Percentiles rank a stretch among this genome's conserved stretches.
phyloP scores from a whole-genome alignment of 768 basidiomycete genomes.

The Mycena filopes region DNA sequence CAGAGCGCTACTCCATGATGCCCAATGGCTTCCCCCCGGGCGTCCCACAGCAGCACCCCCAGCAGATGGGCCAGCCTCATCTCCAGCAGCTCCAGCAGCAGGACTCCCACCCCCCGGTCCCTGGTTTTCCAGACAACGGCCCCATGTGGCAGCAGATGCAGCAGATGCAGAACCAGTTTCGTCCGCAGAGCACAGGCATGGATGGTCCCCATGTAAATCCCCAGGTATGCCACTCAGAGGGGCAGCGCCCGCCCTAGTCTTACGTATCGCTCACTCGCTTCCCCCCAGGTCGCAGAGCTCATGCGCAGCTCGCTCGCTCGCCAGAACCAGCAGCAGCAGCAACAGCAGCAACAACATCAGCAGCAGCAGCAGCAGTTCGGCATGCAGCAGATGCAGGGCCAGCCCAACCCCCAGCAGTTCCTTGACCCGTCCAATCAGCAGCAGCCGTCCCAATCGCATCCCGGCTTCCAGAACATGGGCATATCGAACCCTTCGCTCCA shows the following conservation, averaged over 20 bases:
- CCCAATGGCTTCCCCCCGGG: constrained; percentile 57
- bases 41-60: constrained; percentile 55
- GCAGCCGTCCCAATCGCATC: constrained; percentile 50
- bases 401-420: constrained; percentile 46
- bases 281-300: constrained; percentile 57
- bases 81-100: constrained; percentile 58
- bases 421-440: constrained; percentile 48
- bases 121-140: constrained; percentile 60
- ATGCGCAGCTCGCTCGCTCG: constrained; percentile 55
- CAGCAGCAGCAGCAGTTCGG: constrained; percentile 58
- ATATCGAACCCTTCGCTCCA: constrained; percentile 45
- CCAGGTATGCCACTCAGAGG: constrained; percentile 59
- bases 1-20: constrained; percentile 73
- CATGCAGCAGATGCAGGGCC: constrained; percentile 50
- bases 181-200: constrained; percentile 55
- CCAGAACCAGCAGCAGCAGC: constrained; percentile 27
- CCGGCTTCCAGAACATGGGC: constrained; percentile 51
- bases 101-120: constrained; percentile 51
- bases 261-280: constrained; percentile 39
- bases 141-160: constrained; percentile 71
- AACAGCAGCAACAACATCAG: constrained; percentile 45
- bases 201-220: constrained; percentile 50
- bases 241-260: constrained; percentile 28
- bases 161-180: constrained; percentile 55
- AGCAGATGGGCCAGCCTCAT: constrained; percentile 52